phyloP scores from a whole-genome alignment of 2,329 filamentous ascomycete species.

The Ilyonectria sp. region DNA sequence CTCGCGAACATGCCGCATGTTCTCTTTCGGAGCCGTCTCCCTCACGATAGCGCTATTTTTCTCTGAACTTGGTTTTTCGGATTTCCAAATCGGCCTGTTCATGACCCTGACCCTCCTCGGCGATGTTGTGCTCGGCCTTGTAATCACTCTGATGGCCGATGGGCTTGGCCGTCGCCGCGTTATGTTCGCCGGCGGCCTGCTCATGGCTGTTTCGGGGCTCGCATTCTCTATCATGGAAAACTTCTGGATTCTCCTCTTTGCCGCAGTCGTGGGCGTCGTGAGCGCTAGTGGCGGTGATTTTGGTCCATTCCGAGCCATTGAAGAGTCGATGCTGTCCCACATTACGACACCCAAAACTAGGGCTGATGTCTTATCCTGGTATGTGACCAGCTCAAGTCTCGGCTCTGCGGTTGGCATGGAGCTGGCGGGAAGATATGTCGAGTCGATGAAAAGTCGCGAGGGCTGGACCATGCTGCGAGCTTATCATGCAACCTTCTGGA shows the following conservation, averaged over 20 bases:
- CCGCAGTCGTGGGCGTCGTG: conserved; percentile 73
- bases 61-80: conserved; percentile 67
- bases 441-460: conserved; percentile 60
- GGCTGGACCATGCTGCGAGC: conserved; percentile 66
- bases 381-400: conserved; percentile 70
- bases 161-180: conserved; percentile 69
- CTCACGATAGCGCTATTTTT: conserved; percentile 76
- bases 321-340: conserved; percentile 75
- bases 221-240: conserved; percentile 69
- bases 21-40: conserved; percentile 74
- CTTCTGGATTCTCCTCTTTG: conserved; percentile 72
- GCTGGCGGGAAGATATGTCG: conserved; percentile 65
- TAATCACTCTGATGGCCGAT: conserved; percentile 73
- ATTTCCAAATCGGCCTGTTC: conserved; percentile 73
- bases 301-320: conserved; percentile 77
- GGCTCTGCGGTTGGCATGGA: conserved; percentile 70
- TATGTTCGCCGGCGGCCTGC: conserved; percentile 64
- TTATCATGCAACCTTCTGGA: conserved; percentile 72
- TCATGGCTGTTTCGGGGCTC: conserved; percentile 71
- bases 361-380: conserved; percentile 78
- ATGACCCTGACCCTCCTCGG: conserved; percentile 76
- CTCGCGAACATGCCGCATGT: conserved; percentile 67
- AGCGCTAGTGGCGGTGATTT: conserved; percentile 76
- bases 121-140: conserved; percentile 71
- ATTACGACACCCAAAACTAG: conserved; percentile 69